These are phyloP conservation scores for Larix kaempferi DNA, from an alignment of 75 land plant species.

Conservation along the genomic window DNA sequence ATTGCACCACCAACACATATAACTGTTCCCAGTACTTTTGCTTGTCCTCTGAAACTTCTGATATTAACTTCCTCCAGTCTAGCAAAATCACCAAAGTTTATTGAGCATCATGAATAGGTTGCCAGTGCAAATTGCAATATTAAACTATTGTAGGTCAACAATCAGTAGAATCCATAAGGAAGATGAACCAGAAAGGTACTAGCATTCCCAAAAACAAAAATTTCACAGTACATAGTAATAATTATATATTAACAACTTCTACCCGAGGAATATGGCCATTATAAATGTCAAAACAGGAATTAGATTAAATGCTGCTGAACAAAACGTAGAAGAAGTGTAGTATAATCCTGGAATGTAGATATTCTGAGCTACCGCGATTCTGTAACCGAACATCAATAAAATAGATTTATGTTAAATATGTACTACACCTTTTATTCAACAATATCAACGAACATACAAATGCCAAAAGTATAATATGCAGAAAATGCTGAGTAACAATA, in stretches of 20 bases:
- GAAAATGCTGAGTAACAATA: too few relatives aligned
- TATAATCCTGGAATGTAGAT: conserved; percentile 26
- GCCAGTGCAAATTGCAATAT: too few relatives aligned
- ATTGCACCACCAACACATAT: conserved; percentile 3
- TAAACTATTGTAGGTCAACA: too few relatives aligned
- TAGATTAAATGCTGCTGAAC: conserved; percentile 23
- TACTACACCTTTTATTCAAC: neutral
- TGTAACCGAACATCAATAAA: neutral
- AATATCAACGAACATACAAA: neutral
- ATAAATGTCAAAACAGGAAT: conserved; percentile 30
- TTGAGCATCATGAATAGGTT: too few relatives aligned
- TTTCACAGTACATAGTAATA: too few relatives aligned
- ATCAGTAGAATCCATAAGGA: too few relatives aligned
- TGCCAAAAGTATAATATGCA: neutral
- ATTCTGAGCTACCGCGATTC: conserved; percentile 22
- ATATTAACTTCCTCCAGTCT: neutral
- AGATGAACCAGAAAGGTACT: too few relatives aligned
- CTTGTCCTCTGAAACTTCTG: neutral
- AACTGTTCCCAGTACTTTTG: neutral
- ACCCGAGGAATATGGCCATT: conserved; percentile 21
- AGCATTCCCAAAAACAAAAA: too few relatives aligned
- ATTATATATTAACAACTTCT: neutral
- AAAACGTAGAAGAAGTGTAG: conserved; percentile 25
- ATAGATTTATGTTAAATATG: neutral
- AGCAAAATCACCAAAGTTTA: neutral